Base-by-base conservation (phyloP, 202 grass and related monocot species). In the Hordeum pubiflorum region DNA sequence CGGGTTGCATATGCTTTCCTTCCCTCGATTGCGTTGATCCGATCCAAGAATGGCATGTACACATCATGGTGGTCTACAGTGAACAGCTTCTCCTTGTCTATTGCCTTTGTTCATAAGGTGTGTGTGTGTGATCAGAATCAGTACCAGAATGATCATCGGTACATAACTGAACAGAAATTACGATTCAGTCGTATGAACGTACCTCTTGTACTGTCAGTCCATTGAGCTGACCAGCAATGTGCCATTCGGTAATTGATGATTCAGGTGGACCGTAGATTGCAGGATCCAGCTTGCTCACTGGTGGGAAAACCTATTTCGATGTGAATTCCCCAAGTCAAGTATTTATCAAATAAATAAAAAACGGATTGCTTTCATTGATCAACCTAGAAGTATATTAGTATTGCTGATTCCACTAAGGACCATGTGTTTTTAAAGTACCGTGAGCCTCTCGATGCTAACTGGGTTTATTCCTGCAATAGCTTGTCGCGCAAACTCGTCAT, bases 401-500 rank as follows among this genome's bases (percentile, higher is more conserved):
- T 33, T 61, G 13, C 24, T 27, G 40, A 57, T 55, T 79, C 10
- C 72, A 59, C 10, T 9, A 69, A 43, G 23, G 3, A 70, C 62
- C 41, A 15, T 65, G 52, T 34, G 20, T 71, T 79, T 34, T 48
- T 8, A 74, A 61, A 72, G 86, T 90, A 99, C 96, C 90, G 46
- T 86, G 71, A 99, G 86, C 60, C 90, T 88, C 83, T 87, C 83
- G 0, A 99, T 99, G 66, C 44, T 90, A 56, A 91, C 96, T 33
- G 96, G 96, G 81, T 99, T 96, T 84, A 99, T 99, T 76, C 96
- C 96, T 71, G 96, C 96, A 39, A 99, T 37, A 60, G 75, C 57
- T 73, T 99, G 96, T 52, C 96, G 87, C 21, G 87, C 96, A 89
- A 99, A 99, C 74, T 96, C 92, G 37, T 99, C 96, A 1, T 99